Conservation (phyloP, 202 grass and related monocot species). For the Sporobolus alterniflorus region DNA sequence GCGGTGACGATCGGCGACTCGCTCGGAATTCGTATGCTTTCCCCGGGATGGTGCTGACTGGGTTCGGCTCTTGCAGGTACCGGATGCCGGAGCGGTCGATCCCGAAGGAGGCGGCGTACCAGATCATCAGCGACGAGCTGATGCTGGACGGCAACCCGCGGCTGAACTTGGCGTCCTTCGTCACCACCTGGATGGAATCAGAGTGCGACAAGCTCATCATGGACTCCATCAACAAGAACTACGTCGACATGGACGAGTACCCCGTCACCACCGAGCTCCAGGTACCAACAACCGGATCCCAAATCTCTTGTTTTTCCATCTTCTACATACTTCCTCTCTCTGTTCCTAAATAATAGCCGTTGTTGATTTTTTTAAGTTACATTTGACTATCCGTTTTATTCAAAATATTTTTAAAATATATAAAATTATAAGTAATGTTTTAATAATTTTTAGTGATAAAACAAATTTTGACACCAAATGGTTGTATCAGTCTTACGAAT, state of each 20-base stretch:
- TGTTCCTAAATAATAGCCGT: too few species aligned
- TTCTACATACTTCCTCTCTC: too few species aligned
- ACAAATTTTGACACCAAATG: not conserved
- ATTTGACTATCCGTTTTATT: too few species aligned
- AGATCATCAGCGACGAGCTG: slow-evolving; percentile 86
- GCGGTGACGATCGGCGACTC: slow-evolving; percentile 45
- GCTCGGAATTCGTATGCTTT: too few species aligned
- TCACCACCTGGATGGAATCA: slow-evolving; percentile 92
- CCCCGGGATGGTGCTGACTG: not conserved
- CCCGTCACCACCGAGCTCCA: slow-evolving; percentile 86
- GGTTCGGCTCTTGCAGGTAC: slow-evolving; percentile 43
- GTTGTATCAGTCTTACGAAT: not conserved
- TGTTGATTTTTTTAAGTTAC: too few species aligned
- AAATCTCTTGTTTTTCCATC: not conserved
- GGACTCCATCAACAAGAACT: slow-evolving; percentile 76
- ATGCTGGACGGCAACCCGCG: slow-evolving; percentile 86
- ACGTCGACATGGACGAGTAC: slow-evolving; percentile 93
- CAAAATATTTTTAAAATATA: too few species aligned
- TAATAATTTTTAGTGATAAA: too few species aligned
- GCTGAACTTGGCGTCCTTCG: slow-evolving; percentile 77
- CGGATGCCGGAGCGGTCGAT: slow-evolving; percentile 57
- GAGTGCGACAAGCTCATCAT: slow-evolving; percentile 85
- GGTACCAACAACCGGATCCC: slow-evolving; percentile 9
- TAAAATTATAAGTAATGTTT: too few species aligned
- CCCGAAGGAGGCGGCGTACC: slow-evolving; percentile 73